A percentile compares a stretch with the other conserved stretches of the same genome.
phyloP scores from a whole-genome alignment of 2,329 filamentous ascomycete genomes.

The Shiraia sp. region DNA sequence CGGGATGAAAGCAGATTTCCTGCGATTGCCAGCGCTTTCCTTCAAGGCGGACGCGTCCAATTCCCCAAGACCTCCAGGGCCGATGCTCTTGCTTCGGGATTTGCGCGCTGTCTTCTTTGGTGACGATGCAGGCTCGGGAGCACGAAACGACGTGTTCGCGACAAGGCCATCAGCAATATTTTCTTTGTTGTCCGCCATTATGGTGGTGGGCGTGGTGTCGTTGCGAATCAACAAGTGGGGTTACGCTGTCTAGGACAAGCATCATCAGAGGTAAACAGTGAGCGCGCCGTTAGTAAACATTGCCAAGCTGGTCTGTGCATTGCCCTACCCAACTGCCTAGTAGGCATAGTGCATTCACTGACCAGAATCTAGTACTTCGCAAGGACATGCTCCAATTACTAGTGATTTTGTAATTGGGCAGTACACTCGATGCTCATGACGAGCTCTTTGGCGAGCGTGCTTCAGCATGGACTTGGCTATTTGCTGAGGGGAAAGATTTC shows the following conservation, averaged over 20 bases:
- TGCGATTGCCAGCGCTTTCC: conserved; percentile 73
- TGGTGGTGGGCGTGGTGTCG: conserved; percentile 15
- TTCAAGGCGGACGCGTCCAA: conserved; percentile 78
- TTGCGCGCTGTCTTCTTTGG: conserved; percentile 39
- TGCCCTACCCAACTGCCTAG: too few species aligned
- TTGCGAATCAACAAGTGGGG: too few species aligned
- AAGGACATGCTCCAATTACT: too few species aligned
- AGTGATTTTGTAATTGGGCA: too few species aligned
- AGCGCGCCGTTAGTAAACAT: background rate
- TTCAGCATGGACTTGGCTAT: too few species aligned
- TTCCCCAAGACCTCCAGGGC: conserved; percentile 87
- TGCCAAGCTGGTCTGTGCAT: too few species aligned
- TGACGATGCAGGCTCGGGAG: conserved; percentile 22
- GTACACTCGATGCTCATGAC: too few species aligned
- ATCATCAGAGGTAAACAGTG: conserved; percentile 15
- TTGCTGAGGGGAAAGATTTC: too few species aligned
- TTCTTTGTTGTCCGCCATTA: conserved; percentile 66
- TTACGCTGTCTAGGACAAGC: conserved; percentile 9
- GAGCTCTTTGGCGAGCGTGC: too few species aligned
- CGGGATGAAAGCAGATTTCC: conserved; percentile 61
- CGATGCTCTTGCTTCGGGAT: conserved; percentile 89
- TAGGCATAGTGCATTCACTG: too few species aligned
- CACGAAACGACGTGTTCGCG: conserved; percentile 30
- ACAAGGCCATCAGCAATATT: conserved; percentile 59
- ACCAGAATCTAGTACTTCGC: too few species aligned